A percentile compares a stretch with the other conserved stretches of the same genome.
Conservation (phyloP, 805 yeast genomes). For the Ogataea naganishii region DNA sequence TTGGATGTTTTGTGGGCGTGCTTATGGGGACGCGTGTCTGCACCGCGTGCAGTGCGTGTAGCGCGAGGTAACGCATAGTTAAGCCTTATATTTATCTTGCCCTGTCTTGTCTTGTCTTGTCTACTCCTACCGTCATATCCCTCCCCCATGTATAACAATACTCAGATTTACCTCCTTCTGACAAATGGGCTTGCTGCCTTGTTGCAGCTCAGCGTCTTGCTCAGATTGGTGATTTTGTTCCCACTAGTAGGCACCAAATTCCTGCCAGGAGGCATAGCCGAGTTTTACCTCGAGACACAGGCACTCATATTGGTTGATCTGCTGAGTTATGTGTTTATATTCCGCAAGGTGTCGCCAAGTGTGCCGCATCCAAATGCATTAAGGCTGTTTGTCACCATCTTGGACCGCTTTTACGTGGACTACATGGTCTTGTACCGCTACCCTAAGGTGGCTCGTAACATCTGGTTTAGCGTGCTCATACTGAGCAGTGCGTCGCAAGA, state of each 20-base stretch:
- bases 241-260: slow-evolving; percentile 61
- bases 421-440: slow-evolving; percentile 12
- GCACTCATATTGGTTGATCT: slow-evolving; percentile 10
- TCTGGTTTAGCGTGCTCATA: slow-evolving; percentile 14
- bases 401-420: slow-evolving; percentile 8
- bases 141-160: slow-evolving; percentile 15
- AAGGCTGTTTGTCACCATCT: slow-evolving; percentile 6
- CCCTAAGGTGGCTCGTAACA: slow-evolving; percentile 19
- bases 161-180: slow-evolving; percentile 15
- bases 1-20: background rate
- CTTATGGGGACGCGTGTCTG: slow-evolving; percentile 4
- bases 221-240: slow-evolving; percentile 41
- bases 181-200: slow-evolving; percentile 23
- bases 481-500: slow-evolving; percentile 15
- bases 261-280: slow-evolving; percentile 66
- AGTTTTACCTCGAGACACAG: slow-evolving; percentile 32
- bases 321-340: slow-evolving; percentile 11
- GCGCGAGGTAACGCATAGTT: background rate
- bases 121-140: no score
- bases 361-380: slow-evolving; percentile 6
- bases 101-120: no score
- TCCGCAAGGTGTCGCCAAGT: slow-evolving; percentile 4
- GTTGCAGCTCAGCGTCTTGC: slow-evolving; percentile 39
- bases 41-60: slow-evolving; percentile 19
- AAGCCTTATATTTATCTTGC: no score